Evolutionary conservation across 208 protist genomes (phyloP), one percentile per base, ranked within the genome.

Genomic region (Balamuthia mandrillaris): DNA sequence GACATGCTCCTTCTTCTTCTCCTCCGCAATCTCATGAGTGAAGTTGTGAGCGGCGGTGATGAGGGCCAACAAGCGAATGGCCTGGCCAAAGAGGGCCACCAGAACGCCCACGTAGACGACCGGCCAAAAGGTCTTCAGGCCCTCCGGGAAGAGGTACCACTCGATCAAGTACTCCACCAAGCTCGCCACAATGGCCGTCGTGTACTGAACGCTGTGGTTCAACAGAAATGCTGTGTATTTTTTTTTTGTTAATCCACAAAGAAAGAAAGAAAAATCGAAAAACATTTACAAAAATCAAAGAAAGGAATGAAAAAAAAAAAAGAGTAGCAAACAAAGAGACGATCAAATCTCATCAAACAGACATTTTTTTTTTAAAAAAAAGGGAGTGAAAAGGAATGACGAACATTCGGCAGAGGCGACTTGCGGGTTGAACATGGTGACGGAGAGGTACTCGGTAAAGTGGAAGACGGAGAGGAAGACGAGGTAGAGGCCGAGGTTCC

Each of bases 1-100:
- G n/a, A 85, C 70, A 85, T 98, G 97, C 44, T 90, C 87, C 2
- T 51, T 52, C 44, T 41, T 75, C 42, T 88, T 87, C 2, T 27
- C 16, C 27, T 89, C 82, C 16, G 54, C 24, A 16, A 91, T 58
- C 16, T 82, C 12, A 42, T 91, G 89, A 18, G 85, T 81, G 70
- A 91, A 91, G 63, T 91, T 91, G 41, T 42, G 44, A 42, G 86
- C 88, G 4, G 88, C 88, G 16, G 79, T 91, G n/a, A 81, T 61
- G 82, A 91, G 84, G 31, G 81, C 82, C 2, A 66, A 7, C 14
- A 85, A 74, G 52, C 86, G 87, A 24, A 88, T 9, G 9, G 27
- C 41, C 41, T 86, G 82, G 52, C 51, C 45, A 45, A 75, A 60
- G 35, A 81, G 14, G 29, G 82, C 31, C 41, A 42, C 61, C 24